These are phyloP conservation scores for Fusarium torulosum DNA, from an alignment of 2,329 filamentous ascomycete species.

Conservation along the genomic window DNA sequence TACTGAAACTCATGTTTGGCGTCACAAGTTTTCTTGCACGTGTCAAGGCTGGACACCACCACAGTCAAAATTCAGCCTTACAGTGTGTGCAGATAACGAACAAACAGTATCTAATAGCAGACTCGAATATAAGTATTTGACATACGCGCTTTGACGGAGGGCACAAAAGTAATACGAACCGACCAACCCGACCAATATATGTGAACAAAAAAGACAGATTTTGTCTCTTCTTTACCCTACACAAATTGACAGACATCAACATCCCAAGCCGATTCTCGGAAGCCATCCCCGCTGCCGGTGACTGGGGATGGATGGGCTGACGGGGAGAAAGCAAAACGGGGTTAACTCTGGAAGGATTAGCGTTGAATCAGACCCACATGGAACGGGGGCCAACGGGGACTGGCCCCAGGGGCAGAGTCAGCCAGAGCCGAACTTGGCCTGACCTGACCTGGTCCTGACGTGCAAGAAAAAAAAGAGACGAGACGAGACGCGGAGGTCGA, in stretches of 20 bases:
- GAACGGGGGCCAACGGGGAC: conserved; percentile 37
- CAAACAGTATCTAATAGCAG: no score
- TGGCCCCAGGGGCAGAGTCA: conserved; percentile 30
- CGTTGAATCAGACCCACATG: conserved; percentile 29
- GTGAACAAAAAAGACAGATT: not conserved
- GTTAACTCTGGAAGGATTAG: conserved; percentile 31
- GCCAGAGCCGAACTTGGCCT: not conserved
- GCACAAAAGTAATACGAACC: not conserved
- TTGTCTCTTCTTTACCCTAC: conserved; percentile 27
- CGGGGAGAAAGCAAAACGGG: conserved; percentile 14
- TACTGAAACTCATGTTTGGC: not conserved
- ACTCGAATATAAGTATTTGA: not conserved
- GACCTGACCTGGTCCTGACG: conserved; percentile 8
- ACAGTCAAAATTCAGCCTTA: not conserved
- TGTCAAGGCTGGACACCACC: not conserved
- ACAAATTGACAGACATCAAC: conserved; percentile 4
- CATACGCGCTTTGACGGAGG: not conserved
- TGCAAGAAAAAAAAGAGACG: conserved; percentile 27
- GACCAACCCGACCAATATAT: not conserved
- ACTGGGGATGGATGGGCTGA: conserved; percentile 28
- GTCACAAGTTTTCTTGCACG: not conserved
- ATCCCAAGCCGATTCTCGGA: conserved; percentile 30
- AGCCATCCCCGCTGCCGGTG: conserved; percentile 37
- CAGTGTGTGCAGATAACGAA: not conserved
- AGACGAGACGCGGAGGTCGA: conserved; percentile 19